These are phyloP conservation scores for Eimeria acervulina DNA, from an alignment of 169 alveolate genomes.

Conservation along the genomic window DNA sequence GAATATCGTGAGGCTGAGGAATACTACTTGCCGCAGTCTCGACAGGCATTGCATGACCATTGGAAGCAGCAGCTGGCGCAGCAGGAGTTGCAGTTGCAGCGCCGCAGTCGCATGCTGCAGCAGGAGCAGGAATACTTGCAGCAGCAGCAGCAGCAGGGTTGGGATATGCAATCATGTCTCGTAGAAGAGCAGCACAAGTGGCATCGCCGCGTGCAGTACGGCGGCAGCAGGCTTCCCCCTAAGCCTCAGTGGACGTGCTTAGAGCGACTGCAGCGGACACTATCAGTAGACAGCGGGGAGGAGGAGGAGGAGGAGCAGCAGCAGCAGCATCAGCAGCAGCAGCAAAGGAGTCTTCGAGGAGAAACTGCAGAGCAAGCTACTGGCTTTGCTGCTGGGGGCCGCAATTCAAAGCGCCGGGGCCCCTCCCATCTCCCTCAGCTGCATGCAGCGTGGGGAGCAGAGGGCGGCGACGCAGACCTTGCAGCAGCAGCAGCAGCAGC, in stretches of 20 bases:
- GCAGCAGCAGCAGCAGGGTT: background rate
- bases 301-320: background rate
- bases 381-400: too few relatives aligned
- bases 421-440: too few relatives aligned
- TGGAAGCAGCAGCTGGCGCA: slow-evolving; percentile 7
- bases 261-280: slow-evolving; percentile 7
- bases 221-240: background rate
- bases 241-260: slow-evolving; percentile 40
- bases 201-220: background rate
- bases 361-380: too few relatives aligned
- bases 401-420: too few relatives aligned
- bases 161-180: background rate
- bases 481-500: slow-evolving; percentile 4
- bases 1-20: background rate
- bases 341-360: too few relatives aligned
- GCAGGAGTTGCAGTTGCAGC: background rate
- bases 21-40: background rate
- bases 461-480: too few relatives aligned
- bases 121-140: background rate
- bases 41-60: background rate
- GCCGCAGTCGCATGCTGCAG: background rate
- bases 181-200: slow-evolving; percentile 15
- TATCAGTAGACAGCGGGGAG: slow-evolving; percentile 14
- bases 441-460: too few relatives aligned
- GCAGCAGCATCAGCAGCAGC: slow-evolving; percentile 33